Conservation (phyloP, 768 basidiomycete genomes). For the Agaricus subrufescens region DNA sequence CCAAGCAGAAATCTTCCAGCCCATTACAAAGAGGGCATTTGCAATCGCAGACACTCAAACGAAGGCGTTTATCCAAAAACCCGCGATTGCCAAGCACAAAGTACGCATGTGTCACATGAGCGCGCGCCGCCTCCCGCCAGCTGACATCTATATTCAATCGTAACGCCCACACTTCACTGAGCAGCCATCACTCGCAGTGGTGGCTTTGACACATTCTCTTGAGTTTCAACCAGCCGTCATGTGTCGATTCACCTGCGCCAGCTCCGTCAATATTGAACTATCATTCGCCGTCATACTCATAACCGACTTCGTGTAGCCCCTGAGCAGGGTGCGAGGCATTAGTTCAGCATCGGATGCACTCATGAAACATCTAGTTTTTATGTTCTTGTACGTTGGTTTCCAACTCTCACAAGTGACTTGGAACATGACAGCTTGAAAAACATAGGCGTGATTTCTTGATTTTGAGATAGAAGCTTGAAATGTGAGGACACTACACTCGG, state of each 20-base stretch:
- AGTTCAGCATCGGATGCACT: neutral
- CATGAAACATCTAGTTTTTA: neutral
- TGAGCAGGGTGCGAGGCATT: too few species aligned
- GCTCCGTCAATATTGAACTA: neutral
- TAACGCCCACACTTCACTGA: too few species aligned
- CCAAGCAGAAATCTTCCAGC: too few species aligned
- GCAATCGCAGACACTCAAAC: conserved; percentile 20
- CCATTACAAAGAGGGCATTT: neutral
- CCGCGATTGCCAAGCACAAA: conserved; percentile 30
- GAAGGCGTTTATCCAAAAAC: conserved; percentile 32
- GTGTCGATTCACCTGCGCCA: too few species aligned
- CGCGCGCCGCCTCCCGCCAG: neutral
- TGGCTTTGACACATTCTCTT: too few species aligned
- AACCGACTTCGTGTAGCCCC: too few species aligned
- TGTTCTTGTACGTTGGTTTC: neutral
- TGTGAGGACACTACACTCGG: neutral
- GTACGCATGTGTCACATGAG: conserved; percentile 33
- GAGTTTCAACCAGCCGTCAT: too few species aligned
- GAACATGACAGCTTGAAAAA: too few species aligned
- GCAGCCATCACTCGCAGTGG: too few species aligned
- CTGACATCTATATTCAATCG: too few species aligned
- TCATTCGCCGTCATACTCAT: neutral
- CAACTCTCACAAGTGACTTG: too few species aligned
- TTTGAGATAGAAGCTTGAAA: neutral
- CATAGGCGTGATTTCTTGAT: too few species aligned